Evolutionary conservation across 176 grass and related monocot genomes (phyloP).

Genomic region (Poa annua): DNA sequence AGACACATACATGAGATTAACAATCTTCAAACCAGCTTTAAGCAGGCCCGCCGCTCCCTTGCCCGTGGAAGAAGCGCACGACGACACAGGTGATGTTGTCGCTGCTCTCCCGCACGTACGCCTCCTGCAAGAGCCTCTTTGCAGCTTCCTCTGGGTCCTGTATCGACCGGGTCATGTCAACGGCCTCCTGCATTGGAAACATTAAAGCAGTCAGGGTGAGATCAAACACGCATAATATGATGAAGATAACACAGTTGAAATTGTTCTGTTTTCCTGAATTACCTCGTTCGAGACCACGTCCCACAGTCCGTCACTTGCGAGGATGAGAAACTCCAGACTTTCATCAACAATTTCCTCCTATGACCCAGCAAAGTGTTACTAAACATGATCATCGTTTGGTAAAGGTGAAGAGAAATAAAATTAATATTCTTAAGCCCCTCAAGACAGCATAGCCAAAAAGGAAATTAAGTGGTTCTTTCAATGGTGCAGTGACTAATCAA

Average conservation of each 20-base stretch:
- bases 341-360: conserved; percentile 59
- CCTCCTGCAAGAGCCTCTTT: conserved; percentile 66
- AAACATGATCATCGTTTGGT: conserved; percentile 13
- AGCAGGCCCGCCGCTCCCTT: conserved; percentile 50
- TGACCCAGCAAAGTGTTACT: conserved; percentile 26
- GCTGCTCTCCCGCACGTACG: conserved; percentile 61
- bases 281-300: conserved; percentile 71
- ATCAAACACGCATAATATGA: neutral
- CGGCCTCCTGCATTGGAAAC: conserved; percentile 50
- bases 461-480: neutral
- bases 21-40: neutral
- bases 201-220: neutral
- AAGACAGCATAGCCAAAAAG: neutral
- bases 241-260: neutral
- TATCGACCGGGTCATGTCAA: conserved; percentile 54
- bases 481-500: neutral
- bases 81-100: conserved; percentile 69
- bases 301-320: conserved; percentile 65
- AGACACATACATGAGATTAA: neutral
- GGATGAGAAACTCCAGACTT: conserved; percentile 62
- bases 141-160: conserved; percentile 66
- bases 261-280: conserved; percentile 1
- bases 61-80: conserved; percentile 53
- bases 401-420: neutral
- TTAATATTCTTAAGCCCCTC: neutral